Evolutionary conservation across 441 rosid genomes (phyloP).

Genomic region (Croton setiger): DNA sequence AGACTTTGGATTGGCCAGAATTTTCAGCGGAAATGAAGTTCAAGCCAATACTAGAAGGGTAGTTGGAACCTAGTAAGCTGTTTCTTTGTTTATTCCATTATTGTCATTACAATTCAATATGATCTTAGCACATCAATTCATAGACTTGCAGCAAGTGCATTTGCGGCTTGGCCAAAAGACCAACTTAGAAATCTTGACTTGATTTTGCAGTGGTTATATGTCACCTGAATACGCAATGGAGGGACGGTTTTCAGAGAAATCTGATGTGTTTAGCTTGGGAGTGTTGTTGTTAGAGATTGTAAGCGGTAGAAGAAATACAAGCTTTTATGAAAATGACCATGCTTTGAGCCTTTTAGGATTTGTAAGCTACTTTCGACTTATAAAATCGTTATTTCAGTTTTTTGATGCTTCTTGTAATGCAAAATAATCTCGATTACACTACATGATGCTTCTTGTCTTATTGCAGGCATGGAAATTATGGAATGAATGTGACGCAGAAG

Average conservation of each 20-base stretch:
- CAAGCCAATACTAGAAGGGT: too few relatives aligned
- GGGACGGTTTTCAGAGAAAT: conserved; percentile 55
- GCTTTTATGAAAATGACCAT: conserved; percentile 26
- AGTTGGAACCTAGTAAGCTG: too few relatives aligned
- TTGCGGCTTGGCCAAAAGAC: background rate
- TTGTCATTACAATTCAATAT: too few relatives aligned
- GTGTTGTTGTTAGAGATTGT: conserved; percentile 59
- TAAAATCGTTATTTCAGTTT: background rate
- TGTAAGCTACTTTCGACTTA: conserved; percentile 17
- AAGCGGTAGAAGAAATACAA: conserved; percentile 49
- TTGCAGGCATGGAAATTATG: conserved; percentile 63
- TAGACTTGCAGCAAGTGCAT: too few relatives aligned
- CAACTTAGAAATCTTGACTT: background rate
- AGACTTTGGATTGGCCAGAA: conserved; percentile 54
- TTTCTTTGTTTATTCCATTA: too few relatives aligned
- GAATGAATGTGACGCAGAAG: conserved; percentile 37
- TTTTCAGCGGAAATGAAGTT: too few relatives aligned
- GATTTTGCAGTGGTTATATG: conserved; percentile 49
- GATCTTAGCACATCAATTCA: too few relatives aligned
- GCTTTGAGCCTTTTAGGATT: conserved; percentile 37
- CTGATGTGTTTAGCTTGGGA: conserved; percentile 64
- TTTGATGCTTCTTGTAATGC: too few relatives aligned
- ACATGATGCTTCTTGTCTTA: background rate
- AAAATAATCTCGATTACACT: too few relatives aligned
- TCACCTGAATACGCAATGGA: conserved; percentile 60